Base-by-base conservation (phyloP, 192 early-diverging fungal genomes). In the Pilobolus umbonatus region DNA sequence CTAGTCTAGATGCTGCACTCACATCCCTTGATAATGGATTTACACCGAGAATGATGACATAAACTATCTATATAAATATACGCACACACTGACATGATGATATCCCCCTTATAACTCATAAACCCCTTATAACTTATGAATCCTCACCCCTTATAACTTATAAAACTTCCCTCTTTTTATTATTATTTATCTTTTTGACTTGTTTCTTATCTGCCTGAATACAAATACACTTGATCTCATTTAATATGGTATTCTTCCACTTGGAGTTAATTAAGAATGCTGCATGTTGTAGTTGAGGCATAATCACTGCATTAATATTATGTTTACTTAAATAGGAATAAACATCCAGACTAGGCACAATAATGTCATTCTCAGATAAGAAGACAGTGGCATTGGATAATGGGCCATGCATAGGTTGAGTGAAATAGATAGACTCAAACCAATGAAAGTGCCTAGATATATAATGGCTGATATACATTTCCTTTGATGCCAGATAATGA, bases 401-500 rank as follows among this genome's bases (percentile, higher is more conserved):
- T 3, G 64, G 48, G 25, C 34, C 14, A 22, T 35, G n/a, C 19
- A 49, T 22, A 22, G 56, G 35, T 24, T 52, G 40, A 7, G 62
- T 65, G 44, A 75, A 80, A 28, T 70, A 65, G 12, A 69, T 55
- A 11, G 57, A 49, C 50, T 80, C 68, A 36, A 61, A 65, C 79
- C 79, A 80, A 40, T 75, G 72, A 49, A 80, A 80, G 42, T 75
- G 71, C 3, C 79, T 65, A 25, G 73, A 69, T 36, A 88, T 75
- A 42, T 75, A 80, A 55, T 80, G 60, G 0, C 84, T 77, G n/a
- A 83, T 88, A 38, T 81, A 73, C 9, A 84, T 58, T 55, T 88
- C 86, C 14, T 81, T 46, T 34, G 79, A 71, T 14, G 75, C 85
- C 56, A 79, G 79, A 44, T 77, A 80, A 24, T 73, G 57, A 50